Percentiles rank a stretch among this genome's conserved stretches.
Evolutionary conservation across 1,284 basidiomycete genomes (phyloP).

Genomic region (Irpex sp.): DNA sequence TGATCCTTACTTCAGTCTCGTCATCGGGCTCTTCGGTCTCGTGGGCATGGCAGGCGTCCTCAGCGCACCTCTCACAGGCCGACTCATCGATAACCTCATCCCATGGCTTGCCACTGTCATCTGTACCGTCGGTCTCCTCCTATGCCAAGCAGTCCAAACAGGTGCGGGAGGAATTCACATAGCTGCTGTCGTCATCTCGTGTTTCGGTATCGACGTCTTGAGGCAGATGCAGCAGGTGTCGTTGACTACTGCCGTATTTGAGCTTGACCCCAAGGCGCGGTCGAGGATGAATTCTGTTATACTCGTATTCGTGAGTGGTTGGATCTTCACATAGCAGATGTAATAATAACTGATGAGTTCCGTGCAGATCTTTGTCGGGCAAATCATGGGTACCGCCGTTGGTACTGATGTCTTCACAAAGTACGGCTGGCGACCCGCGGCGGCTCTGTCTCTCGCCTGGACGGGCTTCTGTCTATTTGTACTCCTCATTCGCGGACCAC

Average conservation of each 20-base stretch:
- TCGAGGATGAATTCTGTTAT: conserved; percentile 49
- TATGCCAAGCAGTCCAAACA: conserved; percentile 37
- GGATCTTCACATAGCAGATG: neutral
- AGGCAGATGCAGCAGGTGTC: conserved; percentile 43
- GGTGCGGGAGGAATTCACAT: conserved; percentile 42
- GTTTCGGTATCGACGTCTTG: conserved; percentile 45
- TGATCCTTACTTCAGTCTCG: conserved; percentile 26
- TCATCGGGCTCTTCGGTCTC: conserved; percentile 53
- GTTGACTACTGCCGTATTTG: conserved; percentile 38
- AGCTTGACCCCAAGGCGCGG: conserved; percentile 33
- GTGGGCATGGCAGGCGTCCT: conserved; percentile 45
- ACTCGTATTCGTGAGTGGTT: conserved; percentile 35
- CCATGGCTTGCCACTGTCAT: conserved; percentile 47
- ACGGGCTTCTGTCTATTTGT: conserved; percentile 10
- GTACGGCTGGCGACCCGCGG: conserved; percentile 13
- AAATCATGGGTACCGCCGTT: conserved; percentile 49
- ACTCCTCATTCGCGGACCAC: conserved; percentile 11
- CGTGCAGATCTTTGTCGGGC: conserved; percentile 35
- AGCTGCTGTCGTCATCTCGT: conserved; percentile 41
- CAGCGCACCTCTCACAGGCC: conserved; percentile 46
- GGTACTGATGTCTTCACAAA: conserved; percentile 46
- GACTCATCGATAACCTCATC: conserved; percentile 44
- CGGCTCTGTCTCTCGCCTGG: conserved; percentile 10
- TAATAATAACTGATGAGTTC: neutral
- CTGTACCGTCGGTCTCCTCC: conserved; percentile 29